Conservation (phyloP, 1,284 basidiomycete species). For the Malassezia restricta region DNA sequence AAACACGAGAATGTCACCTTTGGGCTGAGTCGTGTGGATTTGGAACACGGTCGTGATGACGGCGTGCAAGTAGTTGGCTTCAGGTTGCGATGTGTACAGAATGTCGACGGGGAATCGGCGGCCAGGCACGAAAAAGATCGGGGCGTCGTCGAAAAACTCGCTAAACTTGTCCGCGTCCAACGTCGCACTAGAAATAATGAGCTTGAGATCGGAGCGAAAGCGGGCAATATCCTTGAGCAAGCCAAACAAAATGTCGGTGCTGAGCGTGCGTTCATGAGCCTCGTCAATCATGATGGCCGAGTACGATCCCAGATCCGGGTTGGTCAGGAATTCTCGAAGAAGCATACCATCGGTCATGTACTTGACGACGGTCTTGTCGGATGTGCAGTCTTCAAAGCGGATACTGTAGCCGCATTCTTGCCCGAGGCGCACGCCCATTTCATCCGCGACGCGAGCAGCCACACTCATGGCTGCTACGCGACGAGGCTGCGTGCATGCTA, state of each 20-base stretch:
- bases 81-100: slow-evolving; percentile 59
- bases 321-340: slow-evolving; percentile 43
- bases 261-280: slow-evolving; percentile 44
- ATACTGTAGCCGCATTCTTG: slow-evolving; percentile 92
- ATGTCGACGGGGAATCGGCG: slow-evolving; percentile 96
- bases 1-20: slow-evolving; percentile 96
- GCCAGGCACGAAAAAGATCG: slow-evolving; percentile 61
- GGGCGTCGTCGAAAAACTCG: slow-evolving; percentile 43
- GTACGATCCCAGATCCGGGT: slow-evolving; percentile 38
- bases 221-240: slow-evolving; percentile 44
- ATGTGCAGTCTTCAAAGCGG: slow-evolving; percentile 97
- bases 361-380: slow-evolving; percentile 56
- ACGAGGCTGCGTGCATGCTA: slow-evolving; percentile 95
- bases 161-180: slow-evolving; percentile 44
- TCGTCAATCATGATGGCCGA: slow-evolving; percentile 45
- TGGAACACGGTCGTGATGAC: slow-evolving; percentile 98
- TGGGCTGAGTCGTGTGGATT: slow-evolving; percentile 94
- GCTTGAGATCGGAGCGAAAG: slow-evolving; percentile 40
- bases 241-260: slow-evolving; percentile 43
- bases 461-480: slow-evolving; percentile 99
- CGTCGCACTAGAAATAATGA: slow-evolving; percentile 42
- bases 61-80: slow-evolving; percentile 75
- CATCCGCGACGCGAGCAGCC: slow-evolving; percentile 93
- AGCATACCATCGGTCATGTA: slow-evolving; percentile 47
- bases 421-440: slow-evolving; percentile 91